phyloP scores from a whole-genome alignment of 768 basidiomycete genomes.

The Mycena sanguinolenta region DNA sequence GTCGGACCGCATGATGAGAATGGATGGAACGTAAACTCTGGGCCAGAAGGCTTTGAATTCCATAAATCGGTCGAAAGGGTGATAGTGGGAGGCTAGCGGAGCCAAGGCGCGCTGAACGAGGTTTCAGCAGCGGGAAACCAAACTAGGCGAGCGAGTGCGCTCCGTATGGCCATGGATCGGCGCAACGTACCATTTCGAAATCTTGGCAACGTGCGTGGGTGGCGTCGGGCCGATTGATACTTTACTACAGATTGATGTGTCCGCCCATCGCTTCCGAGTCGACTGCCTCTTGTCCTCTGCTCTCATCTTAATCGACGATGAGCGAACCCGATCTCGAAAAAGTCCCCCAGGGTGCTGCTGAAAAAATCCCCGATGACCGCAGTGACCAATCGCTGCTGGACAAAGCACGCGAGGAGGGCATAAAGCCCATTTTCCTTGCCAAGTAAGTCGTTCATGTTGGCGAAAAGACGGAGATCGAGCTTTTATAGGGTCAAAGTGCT shows the following conservation, averaged over 20 bases:
- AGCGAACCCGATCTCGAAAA: slow-evolving; percentile 28
- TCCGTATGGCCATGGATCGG: too few species aligned
- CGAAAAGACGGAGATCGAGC: background rate
- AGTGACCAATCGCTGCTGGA: slow-evolving; percentile 28
- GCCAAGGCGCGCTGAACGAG: background rate
- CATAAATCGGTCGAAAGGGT: background rate
- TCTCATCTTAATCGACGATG: slow-evolving; percentile 14
- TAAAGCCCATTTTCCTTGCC: slow-evolving; percentile 35
- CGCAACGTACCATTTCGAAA: background rate
- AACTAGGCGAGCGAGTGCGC: too few species aligned
- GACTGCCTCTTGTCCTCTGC: background rate
- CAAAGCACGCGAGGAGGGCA: slow-evolving; percentile 27
- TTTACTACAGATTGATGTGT: background rate
- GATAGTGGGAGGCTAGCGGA: background rate
- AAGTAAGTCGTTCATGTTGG: slow-evolving; percentile 25
- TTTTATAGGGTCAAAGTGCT: slow-evolving; percentile 30
- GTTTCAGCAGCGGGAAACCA: background rate
- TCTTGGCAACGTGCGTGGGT: slow-evolving; percentile 8
- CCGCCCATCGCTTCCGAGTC: background rate
- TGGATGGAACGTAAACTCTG: too few species aligned
- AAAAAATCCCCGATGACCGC: slow-evolving; percentile 27
- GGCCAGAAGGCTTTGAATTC: background rate
- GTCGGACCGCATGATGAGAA: background rate
- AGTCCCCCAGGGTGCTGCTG: slow-evolving; percentile 4
- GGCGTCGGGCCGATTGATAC: slow-evolving; percentile 6